These are phyloP conservation scores for Erodium texanum DNA, from an alignment of 441 rosid genomes.

Conservation along the genomic window DNA sequence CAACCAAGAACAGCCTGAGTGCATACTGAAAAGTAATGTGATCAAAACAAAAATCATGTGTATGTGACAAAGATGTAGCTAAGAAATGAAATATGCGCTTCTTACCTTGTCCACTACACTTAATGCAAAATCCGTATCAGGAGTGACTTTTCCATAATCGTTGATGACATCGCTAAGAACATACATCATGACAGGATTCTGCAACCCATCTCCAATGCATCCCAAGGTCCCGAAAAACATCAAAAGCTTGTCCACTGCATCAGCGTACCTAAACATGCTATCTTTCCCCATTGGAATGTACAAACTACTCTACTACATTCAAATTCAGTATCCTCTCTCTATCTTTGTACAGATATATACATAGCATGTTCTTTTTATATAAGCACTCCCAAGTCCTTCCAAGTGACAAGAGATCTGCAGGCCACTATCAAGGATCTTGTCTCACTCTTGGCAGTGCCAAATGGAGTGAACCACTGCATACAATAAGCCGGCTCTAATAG, in stretches of 20 bases:
- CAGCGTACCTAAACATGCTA: conserved; percentile 51
- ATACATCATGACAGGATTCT: conserved; percentile 44
- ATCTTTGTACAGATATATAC: not conserved
- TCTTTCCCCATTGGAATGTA: conserved; percentile 33
- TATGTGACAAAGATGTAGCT: no score
- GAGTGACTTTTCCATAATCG: conserved; percentile 36
- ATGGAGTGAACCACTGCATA: conserved; percentile 10
- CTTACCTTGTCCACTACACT: conserved; percentile 42
- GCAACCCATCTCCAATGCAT: conserved; percentile 70
- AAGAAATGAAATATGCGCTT: no score
- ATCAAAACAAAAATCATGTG: not conserved
- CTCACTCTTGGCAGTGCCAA: conserved; percentile 15
- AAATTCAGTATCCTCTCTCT: conserved; percentile 15
- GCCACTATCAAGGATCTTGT: conserved; percentile 19
- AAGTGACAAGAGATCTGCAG: conserved; percentile 17
- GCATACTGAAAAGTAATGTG: conserved; percentile 35
- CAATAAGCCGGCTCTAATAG: conserved; percentile 25
- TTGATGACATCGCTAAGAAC: conserved; percentile 53
- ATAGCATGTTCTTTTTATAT: conserved; percentile 16
- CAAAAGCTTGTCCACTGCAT: conserved; percentile 42
- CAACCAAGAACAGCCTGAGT: conserved; percentile 50
- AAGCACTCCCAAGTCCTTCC: not conserved
- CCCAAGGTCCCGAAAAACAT: conserved; percentile 55
- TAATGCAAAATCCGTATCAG: conserved; percentile 14
- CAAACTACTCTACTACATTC: conserved; percentile 14